Percentiles rank a stretch among this genome's conserved stretches.
Conservation (phyloP, 2,329 filamentous ascomycete genomes). For the Arthrobotrys entomopaga region DNA sequence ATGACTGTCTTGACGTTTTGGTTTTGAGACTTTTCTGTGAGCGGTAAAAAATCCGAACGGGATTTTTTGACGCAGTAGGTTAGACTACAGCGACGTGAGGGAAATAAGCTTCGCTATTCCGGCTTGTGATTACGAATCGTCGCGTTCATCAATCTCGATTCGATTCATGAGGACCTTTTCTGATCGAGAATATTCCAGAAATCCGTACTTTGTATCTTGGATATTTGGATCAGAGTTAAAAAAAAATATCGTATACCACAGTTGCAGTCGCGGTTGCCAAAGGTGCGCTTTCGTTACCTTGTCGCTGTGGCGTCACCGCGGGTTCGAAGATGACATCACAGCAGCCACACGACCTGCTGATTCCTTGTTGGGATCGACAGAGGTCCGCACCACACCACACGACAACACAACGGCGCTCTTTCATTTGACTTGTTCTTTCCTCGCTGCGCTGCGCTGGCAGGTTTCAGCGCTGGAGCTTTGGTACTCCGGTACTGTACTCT, state of each 20-base stretch:
- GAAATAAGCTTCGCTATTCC: background rate
- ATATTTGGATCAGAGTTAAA: background rate
- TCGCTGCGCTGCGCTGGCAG: background rate
- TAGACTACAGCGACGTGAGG: slow-evolving; percentile 3
- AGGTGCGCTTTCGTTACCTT: background rate
- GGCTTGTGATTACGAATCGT: background rate
- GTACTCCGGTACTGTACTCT: too few relatives aligned
- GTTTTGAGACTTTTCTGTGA: background rate
- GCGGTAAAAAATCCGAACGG: too few relatives aligned
- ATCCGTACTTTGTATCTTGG: background rate
- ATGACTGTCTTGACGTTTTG: slow-evolving; percentile 19
- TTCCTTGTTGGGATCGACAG: too few relatives aligned
- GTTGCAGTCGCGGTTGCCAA: too few relatives aligned
- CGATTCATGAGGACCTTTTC: too few relatives aligned
- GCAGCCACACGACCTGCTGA: slow-evolving; percentile 9
- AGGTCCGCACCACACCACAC: slow-evolving; percentile 40
- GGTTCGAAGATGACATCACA: slow-evolving; percentile 35
- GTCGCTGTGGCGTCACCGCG: slow-evolving; percentile 26
- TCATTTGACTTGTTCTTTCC: background rate
- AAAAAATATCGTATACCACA: too few relatives aligned
- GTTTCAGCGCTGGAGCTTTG: too few relatives aligned
- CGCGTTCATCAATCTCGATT: background rate
- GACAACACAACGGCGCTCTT: slow-evolving; percentile 18
- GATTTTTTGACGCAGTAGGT: too few relatives aligned
- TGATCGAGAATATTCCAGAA: slow-evolving; percentile 27